Evolutionary conservation across 306 rosid species (phyloP), one percentile per base, ranked within the genome.

Genomic region (Senna siamea): DNA sequence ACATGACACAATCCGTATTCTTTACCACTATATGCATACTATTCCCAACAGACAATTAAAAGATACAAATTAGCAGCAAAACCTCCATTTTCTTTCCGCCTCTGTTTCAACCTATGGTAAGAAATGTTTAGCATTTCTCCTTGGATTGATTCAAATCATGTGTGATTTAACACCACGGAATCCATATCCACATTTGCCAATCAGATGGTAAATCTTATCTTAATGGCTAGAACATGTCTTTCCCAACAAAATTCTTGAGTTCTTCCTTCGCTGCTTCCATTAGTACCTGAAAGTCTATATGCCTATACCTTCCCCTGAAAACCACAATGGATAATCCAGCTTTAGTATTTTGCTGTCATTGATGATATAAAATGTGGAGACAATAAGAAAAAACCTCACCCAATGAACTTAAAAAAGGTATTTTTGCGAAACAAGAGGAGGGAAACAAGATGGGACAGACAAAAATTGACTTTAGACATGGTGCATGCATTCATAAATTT

Each of bases 281-380:
- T 73, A 89, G 82, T 65, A 64, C 85, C 43, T 76, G 86, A 78
- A 91, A 94, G 72, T 88, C 88, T 20, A 82, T 32, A 43, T 80
- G 55, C n/a, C 72, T 85, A 80, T 91, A 94, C 87, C 98, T 87
- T 78, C 96, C 98, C 98, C 98, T 94, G 91, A 52, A 77, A 63
- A 60, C 66, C 70, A 85, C 72, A 82, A 75, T 74, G 64, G 26
- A 65, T 71, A 65, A 63, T 71, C 80, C 70, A 80, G 43, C 62
- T 76, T 76, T 48, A 79, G 54, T 73, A 71, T 20, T 35, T 70
- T 60, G 50, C 34, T 40, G 59, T 13, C 23, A 18, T 32, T 28
- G 72, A 44, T 83, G 51, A 50, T 46, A 48, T 38, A 72, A 26
- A 66, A 50, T 30, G 37, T 12, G 37, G 53, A 72, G 53, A 43